Evolutionary conservation across 148 eudicot species (phyloP).

Genomic region (Pharnaceum exiguum): DNA sequence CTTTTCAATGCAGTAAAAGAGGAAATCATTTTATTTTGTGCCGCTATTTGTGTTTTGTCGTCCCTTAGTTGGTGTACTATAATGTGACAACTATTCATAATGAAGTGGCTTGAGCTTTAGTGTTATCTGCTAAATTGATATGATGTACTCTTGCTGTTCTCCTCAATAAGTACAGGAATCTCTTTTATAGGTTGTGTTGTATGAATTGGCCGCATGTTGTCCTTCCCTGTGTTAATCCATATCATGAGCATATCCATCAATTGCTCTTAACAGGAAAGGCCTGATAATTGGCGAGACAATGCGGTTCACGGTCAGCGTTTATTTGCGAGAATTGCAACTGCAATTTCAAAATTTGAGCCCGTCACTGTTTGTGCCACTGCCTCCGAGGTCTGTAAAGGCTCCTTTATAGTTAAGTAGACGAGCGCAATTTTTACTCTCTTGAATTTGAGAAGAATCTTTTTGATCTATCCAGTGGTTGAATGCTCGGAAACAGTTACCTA

Average conservation of each 20-base stretch:
- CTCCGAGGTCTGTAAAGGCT: conserved; percentile 48
- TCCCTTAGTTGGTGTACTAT: no score
- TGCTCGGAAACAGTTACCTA: conserved; percentile 72
- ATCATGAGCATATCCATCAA: background rate
- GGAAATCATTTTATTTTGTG: no score
- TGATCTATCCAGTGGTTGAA: conserved; percentile 56
- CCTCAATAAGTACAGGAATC: background rate
- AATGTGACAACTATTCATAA: no score
- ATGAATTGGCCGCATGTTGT: background rate
- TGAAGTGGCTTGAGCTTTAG: no score
- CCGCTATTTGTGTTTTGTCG: no score
- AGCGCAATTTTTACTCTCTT: background rate
- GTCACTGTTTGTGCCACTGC: conserved; percentile 90
- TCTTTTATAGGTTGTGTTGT: background rate
- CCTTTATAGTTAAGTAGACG: background rate
- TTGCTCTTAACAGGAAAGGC: conserved; percentile 55
- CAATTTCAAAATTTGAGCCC: conserved; percentile 81
- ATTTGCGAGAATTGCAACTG: conserved; percentile 69
- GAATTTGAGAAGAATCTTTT: conserved; percentile 9
- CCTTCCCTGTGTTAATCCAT: background rate
- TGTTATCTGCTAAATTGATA: background rate
- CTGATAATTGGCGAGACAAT: conserved; percentile 83
- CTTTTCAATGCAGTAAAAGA: no score
- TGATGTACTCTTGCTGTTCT: background rate
- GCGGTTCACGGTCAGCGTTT: conserved; percentile 62